Evolutionary conservation across 345 rosid species (phyloP), one percentile per base, ranked within the genome.

Genomic region (Cochlearia excelsa): DNA sequence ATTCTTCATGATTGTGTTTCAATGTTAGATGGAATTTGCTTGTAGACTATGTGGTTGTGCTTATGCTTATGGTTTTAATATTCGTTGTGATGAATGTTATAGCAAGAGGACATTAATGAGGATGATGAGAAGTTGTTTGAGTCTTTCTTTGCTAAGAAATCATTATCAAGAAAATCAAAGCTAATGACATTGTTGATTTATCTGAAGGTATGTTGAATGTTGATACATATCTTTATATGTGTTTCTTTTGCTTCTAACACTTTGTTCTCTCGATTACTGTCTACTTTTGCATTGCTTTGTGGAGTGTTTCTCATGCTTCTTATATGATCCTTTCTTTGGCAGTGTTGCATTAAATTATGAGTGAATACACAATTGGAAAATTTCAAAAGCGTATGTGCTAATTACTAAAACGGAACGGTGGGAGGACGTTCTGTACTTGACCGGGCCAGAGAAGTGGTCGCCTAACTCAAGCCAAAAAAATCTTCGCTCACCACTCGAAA

Each of bases 361-460:
- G 72, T 64, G 87, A 82, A 63, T 93, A 84, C 69, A 93, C 95
- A 1, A 70, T 82, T 2, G 99, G 64, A 89, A 89, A 74, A 73
- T 93, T 48, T 97, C 96, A 0, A 87, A 89, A 69, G 95, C 96
- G 6, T 87, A 87, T 72, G 84, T 80, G 63, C 85, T 75, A 57
- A 81, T 93, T 33, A 82, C 96, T 42, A 71, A 91, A 6, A 80
- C 76, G 74, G 82, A 78, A 74, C 73, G 74, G 8, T 93, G 97
- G 97, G 95, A 89, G 80, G 96, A 87, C 57, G 79, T 89, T 31
- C 66, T 93, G 57, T 81, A 85, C 78, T 75, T 93, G 52, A 89
- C 96, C 9, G 89, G 90, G 76, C 97, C 99, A 4, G 90, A 84
- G 83, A 84, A 81, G 41, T 93, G 99, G 99, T 84, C 96, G 6